A percentile compares a stretch with the other conserved stretches of the same genome.
phyloP scores from a whole-genome alignment of 805 yeast genomes.

The Myxozyma neglecta region DNA sequence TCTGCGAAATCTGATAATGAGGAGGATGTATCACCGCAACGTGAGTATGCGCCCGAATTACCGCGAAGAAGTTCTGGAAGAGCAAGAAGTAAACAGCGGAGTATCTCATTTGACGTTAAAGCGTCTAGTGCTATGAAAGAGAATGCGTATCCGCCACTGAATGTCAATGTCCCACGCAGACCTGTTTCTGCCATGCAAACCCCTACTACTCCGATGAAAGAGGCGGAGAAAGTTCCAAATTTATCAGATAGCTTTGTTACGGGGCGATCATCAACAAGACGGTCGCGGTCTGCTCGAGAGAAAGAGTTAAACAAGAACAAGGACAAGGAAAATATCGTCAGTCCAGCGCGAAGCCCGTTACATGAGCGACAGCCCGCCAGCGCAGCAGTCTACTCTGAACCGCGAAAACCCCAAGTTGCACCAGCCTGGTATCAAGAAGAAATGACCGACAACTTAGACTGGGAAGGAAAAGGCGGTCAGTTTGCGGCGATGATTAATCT shows the following conservation, averaged over 20 bases:
- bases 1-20: slow-evolving; percentile 6
- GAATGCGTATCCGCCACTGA: too few relatives aligned
- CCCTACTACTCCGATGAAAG: background rate
- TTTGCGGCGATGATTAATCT: slow-evolving; percentile 23
- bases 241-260: too few relatives aligned
- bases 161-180: too few relatives aligned
- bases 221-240: background rate
- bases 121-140: too few relatives aligned
- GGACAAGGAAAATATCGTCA: too few relatives aligned
- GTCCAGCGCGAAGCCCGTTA: background rate
- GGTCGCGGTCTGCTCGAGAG: too few relatives aligned
- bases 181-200: too few relatives aligned
- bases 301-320: too few relatives aligned
- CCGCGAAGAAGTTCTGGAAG: slow-evolving; percentile 14
- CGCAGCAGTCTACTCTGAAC: slow-evolving; percentile 2
- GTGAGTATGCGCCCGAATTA: slow-evolving; percentile 3
- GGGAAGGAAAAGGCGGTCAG: slow-evolving; percentile 7
- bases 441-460: slow-evolving; percentile 6
- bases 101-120: slow-evolving; percentile 4
- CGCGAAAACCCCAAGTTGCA: background rate
- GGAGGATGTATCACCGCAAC: background rate
- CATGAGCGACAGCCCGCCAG: slow-evolving; percentile 1
- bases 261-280: too few relatives aligned
- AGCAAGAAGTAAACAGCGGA: background rate
- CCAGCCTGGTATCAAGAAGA: slow-evolving; percentile 8